phyloP scores from a whole-genome alignment of 2,329 filamentous ascomycete genomes.

The Aspergillus oerlinghausenensis region DNA sequence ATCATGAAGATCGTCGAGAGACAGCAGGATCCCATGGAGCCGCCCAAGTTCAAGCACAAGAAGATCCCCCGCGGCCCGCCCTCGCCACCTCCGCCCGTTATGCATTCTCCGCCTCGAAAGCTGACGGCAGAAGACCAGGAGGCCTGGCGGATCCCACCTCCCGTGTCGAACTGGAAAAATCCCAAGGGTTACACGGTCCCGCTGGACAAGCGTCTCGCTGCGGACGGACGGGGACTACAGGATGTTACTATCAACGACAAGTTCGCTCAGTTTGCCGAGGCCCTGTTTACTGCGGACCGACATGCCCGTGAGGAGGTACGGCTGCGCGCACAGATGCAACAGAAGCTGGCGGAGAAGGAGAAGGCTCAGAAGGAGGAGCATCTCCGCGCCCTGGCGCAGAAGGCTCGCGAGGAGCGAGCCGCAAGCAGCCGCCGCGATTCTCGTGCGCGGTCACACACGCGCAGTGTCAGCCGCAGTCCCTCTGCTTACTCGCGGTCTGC shows the following conservation, averaged over 20 bases:
- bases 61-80: conserved; percentile 92
- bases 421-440: conserved; percentile 47
- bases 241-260: conserved; percentile 98
- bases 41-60: conserved; percentile 98
- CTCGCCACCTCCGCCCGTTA: conserved; percentile 85
- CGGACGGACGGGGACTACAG: conserved; percentile 85
- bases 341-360: conserved; percentile 92
- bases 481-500: conserved; percentile 43
- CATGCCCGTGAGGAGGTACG: conserved; percentile 95
- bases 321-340: conserved; percentile 89
- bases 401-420: conserved; percentile 76
- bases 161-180: conserved; percentile 98
- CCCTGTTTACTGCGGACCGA: conserved; percentile 86
- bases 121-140: conserved; percentile 96
- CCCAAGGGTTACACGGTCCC: conserved; percentile 97
- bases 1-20: conserved; percentile 98
- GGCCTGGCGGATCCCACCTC: conserved; percentile 86
- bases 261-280: conserved; percentile 93
- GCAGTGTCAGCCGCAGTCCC: conserved; percentile 38
- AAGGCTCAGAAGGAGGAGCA: conserved; percentile 92
- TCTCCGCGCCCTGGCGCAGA: conserved; percentile 79
- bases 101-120: conserved; percentile 92
- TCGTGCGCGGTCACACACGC: conserved; percentile 43
- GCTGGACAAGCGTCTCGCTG: conserved; percentile 88
- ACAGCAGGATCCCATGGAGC: conserved; percentile 92